phyloP scores from a whole-genome alignment of 495 filamentous ascomycete genomes.

The Penicillium atrosanguineum region DNA sequence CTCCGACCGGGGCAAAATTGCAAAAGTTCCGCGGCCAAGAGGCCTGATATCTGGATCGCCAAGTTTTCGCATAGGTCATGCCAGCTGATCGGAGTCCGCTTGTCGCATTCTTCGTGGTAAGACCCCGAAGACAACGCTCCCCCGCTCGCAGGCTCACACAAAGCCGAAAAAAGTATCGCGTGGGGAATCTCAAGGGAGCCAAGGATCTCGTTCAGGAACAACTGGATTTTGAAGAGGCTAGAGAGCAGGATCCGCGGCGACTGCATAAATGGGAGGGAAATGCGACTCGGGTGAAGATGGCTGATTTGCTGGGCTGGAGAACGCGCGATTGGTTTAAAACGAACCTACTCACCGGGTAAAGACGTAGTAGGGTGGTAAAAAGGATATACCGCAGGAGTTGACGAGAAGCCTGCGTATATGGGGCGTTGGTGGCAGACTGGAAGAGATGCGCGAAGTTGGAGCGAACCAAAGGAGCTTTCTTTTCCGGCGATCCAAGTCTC shows the following conservation, averaged over 20 bases:
- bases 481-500: conserved; percentile 34
- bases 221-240: conserved; percentile 2
- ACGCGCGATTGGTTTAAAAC: conserved; percentile 15
- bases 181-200: neutral
- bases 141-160: conserved; percentile 7
- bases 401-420: conserved; percentile 13
- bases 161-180: neutral
- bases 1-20: neutral
- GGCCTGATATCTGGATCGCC: neutral
- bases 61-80: neutral
- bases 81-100: conserved; percentile 7
- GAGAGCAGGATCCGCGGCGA: conserved; percentile 9
- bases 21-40: neutral
- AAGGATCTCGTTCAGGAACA: neutral
- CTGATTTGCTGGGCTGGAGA: conserved; percentile 16
- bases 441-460: conserved; percentile 30
- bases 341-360: conserved; percentile 20
- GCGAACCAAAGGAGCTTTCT: conserved; percentile 33
- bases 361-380: conserved; percentile 3
- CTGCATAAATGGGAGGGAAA: conserved; percentile 10
- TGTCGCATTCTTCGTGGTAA: conserved; percentile 19
- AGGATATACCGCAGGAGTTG: conserved; percentile 4
- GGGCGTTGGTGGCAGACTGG: conserved; percentile 12
- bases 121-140: conserved; percentile 6
- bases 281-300: conserved; percentile 19